phyloP scores from a whole-genome alignment of 2,329 filamentous ascomycete genomes.

The Chalaropsis thielavioides region DNA sequence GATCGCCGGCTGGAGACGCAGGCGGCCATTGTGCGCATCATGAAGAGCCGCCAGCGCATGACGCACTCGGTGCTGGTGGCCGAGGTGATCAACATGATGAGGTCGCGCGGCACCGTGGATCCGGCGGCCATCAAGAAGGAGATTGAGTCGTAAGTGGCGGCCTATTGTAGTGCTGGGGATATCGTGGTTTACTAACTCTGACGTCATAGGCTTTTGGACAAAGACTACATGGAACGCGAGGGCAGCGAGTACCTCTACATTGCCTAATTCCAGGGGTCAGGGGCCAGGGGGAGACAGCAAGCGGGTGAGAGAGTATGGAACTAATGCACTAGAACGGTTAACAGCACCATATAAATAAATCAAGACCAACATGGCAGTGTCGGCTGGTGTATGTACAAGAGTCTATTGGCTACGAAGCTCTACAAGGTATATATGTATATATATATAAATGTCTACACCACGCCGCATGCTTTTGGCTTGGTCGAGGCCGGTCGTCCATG shows the following conservation, averaged over 20 bases:
- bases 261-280: slow-evolving; percentile 33
- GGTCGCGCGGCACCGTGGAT: slow-evolving; percentile 72
- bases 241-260: slow-evolving; percentile 58
- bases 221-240: slow-evolving; percentile 78
- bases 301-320: background rate
- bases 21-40: slow-evolving; percentile 88
- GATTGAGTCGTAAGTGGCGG: slow-evolving; percentile 64
- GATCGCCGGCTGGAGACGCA: slow-evolving; percentile 95
- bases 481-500: too few relatives aligned
- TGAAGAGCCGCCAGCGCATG: slow-evolving; percentile 87
- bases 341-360: background rate
- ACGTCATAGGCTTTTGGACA: slow-evolving; percentile 62
- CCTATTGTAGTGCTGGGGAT: background rate
- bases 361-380: background rate
- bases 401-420: background rate
- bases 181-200: slow-evolving; percentile 21
- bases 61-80: slow-evolving; percentile 74
- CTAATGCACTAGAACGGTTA: background rate
- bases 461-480: too few relatives aligned
- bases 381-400: background rate
- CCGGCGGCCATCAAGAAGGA: slow-evolving; percentile 86
- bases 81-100: slow-evolving; percentile 85
- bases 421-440: background rate
- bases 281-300: background rate
- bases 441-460: background rate